These are phyloP conservation scores for Paramyrothecium roridum DNA, from an alignment of 2,329 filamentous ascomycete genomes.

Conservation along the genomic window DNA sequence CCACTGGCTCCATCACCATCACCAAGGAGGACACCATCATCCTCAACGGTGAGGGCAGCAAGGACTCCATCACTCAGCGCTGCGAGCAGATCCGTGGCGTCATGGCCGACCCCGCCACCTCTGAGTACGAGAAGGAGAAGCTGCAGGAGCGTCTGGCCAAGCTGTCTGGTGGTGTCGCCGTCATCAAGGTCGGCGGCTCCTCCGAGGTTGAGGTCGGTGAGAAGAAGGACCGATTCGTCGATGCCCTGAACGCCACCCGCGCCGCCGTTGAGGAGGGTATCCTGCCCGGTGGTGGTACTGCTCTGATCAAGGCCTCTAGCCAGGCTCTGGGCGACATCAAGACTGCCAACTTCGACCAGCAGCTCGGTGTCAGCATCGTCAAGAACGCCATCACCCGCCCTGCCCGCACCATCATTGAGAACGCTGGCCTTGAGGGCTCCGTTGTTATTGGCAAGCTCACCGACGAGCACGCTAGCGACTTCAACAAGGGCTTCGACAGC, in stretches of 20 bases:
- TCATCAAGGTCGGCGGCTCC: slow-evolving; percentile 97
- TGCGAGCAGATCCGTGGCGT: slow-evolving; percentile 99
- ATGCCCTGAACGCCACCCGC: slow-evolving; percentile 95
- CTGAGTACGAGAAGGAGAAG: slow-evolving; percentile 99
- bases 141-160: slow-evolving; percentile 99
- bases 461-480: slow-evolving; percentile 86
- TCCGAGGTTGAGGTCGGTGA: slow-evolving; percentile 98
- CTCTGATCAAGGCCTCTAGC: slow-evolving; percentile 92
- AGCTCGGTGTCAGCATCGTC: slow-evolving; percentile 95
- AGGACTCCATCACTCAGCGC: slow-evolving; percentile 89
- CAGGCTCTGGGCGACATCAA: slow-evolving; percentile 83
- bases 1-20: slow-evolving; percentile 97
- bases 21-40: slow-evolving; percentile 99
- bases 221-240: slow-evolving; percentile 99
- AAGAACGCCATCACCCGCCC: slow-evolving; percentile 97
- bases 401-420: slow-evolving; percentile 94
- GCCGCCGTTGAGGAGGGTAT: slow-evolving; percentile 99
- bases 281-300: slow-evolving; percentile 96
- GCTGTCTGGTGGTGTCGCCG: slow-evolving; percentile 96
- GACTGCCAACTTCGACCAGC: slow-evolving; percentile 95
- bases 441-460: slow-evolving; percentile 98
- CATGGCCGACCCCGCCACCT: slow-evolving; percentile 89
- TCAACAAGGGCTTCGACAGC: slow-evolving; percentile 98
- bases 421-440: slow-evolving; percentile 91
- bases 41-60: slow-evolving; percentile 93